A percentile compares a stretch with the other conserved stretches of the same genome.
phyloP scores from a whole-genome alignment of 768 basidiomycete genomes.

The Leucosporidium scottii region DNA sequence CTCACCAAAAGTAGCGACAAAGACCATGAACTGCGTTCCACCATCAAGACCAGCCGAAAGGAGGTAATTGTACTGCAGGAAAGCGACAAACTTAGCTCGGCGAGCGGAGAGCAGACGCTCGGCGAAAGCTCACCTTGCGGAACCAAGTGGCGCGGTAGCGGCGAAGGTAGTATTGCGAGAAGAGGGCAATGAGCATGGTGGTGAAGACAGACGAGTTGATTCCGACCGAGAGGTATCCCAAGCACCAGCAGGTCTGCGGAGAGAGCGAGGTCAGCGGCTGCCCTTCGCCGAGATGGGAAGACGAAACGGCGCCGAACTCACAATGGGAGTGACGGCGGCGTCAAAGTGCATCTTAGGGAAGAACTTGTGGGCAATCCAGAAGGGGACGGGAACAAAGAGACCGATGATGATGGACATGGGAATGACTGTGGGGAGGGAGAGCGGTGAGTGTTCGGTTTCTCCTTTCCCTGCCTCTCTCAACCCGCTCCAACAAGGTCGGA shows the following conservation, averaged over 20 bases:
- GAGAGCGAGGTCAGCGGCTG: not conserved
- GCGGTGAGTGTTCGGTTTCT: too few relatives aligned
- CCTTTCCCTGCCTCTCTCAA: too few relatives aligned
- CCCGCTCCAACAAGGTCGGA: too few relatives aligned
- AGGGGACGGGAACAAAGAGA: constrained; percentile 52
- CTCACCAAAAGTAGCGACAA: constrained; percentile 53
- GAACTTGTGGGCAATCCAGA: constrained; percentile 49
- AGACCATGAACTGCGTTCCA: constrained; percentile 58
- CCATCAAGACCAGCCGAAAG: constrained; percentile 61
- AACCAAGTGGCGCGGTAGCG: constrained; percentile 60
- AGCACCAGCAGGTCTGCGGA: constrained; percentile 43
- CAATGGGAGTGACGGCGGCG: constrained; percentile 41
- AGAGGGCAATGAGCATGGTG: constrained; percentile 51
- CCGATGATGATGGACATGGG: constrained; percentile 50
- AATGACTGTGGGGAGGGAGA: constrained; percentile 47
- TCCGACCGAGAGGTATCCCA: constrained; percentile 53
- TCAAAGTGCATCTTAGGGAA: constrained; percentile 50
- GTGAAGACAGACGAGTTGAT: constrained; percentile 54
- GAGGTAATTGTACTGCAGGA: constrained; percentile 39
- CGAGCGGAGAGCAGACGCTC: constrained; percentile 47
- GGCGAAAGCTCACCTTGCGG: constrained; percentile 43
- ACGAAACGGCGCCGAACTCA: constrained; percentile 41
- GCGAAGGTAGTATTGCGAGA: constrained; percentile 54
- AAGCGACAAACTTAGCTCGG: constrained; percentile 50
- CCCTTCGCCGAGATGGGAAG: not conserved